Conservation (phyloP, 768 basidiomycete species). For the Phanerochaete sordida region DNA sequence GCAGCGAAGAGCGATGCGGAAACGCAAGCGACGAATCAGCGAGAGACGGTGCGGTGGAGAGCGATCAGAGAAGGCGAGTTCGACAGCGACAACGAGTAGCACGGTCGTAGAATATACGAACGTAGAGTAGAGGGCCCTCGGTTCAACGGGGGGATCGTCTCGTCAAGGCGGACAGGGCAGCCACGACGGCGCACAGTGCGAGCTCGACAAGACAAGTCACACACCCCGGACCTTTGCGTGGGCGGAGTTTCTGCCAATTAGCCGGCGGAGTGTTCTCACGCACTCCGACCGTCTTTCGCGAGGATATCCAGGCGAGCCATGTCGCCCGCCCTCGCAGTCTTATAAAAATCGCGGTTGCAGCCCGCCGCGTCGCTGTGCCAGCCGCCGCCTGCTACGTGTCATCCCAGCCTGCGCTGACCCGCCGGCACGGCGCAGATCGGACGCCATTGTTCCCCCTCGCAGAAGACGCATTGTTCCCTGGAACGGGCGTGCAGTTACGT, state of each 20-base stretch:
- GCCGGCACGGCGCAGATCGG: neutral
- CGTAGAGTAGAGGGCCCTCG: slow-evolving; percentile 13
- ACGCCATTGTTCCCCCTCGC: neutral
- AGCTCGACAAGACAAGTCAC: neutral
- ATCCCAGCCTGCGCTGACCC: neutral
- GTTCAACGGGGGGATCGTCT: slow-evolving; percentile 11
- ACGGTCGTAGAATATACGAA: slow-evolving; percentile 18
- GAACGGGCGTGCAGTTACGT: neutral
- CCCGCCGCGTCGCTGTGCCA: neutral
- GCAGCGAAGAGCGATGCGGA: slow-evolving; percentile 27
- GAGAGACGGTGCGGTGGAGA: slow-evolving; percentile 28
- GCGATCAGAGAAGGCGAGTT: slow-evolving; percentile 28
- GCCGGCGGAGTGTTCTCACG: neutral
- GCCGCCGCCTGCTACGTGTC: neutral
- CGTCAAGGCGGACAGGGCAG: slow-evolving; percentile 1
- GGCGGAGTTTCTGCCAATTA: neutral
- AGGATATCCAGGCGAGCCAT: neutral
- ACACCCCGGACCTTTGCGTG: neutral
- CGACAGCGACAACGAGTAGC: slow-evolving; percentile 30
- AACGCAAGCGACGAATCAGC: slow-evolving; percentile 25
- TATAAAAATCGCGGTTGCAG: neutral
- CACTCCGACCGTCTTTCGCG: neutral
- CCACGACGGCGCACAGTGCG: neutral
- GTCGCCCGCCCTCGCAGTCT: neutral
- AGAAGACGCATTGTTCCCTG: neutral